Conservation (phyloP, 2,329 filamentous ascomycete genomes). For the Xenosphaeropsis pyriputrescens region DNA sequence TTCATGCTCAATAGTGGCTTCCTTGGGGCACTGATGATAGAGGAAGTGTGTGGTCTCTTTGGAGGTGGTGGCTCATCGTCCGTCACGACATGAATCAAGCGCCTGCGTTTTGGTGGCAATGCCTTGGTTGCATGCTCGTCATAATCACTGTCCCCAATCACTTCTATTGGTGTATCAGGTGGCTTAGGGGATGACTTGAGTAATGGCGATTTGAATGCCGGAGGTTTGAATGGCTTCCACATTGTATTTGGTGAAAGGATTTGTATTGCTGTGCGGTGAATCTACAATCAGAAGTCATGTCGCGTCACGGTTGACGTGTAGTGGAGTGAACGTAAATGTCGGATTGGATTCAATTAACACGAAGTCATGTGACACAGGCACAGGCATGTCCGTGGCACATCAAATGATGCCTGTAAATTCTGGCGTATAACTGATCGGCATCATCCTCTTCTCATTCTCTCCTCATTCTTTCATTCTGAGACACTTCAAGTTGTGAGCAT, state of each 20-base stretch:
- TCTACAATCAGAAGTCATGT: no score
- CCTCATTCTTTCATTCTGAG: no score
- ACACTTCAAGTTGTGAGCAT: no score
- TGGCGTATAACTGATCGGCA: no score
- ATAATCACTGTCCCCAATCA: conserved; percentile 1
- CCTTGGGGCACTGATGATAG: conserved; percentile 11
- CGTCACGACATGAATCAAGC: conserved; percentile 12
- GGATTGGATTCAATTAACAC: no score
- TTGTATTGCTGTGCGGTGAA: no score
- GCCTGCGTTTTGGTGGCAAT: conserved; percentile 10
- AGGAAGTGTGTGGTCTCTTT: conserved; percentile 4
- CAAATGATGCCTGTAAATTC: no score
- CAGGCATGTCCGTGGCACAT: no score
- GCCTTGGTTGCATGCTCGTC: conserved; percentile 5
- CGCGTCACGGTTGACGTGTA: no score
- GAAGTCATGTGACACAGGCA: no score
- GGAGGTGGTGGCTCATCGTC: conserved; percentile 8
- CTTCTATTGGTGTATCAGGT: not conserved
- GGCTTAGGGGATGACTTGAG: conserved; percentile 3
- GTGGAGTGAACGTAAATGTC: no score
- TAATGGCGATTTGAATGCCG: conserved; percentile 9
- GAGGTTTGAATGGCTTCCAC: conserved; percentile 19
- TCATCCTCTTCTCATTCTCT: no score
- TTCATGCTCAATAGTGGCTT: conserved; percentile 16
- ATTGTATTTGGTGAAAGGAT: conserved; percentile 4